Evolutionary conservation across 148 eudicot species (phyloP).

Genomic region (Rhododendron mucronatum): DNA sequence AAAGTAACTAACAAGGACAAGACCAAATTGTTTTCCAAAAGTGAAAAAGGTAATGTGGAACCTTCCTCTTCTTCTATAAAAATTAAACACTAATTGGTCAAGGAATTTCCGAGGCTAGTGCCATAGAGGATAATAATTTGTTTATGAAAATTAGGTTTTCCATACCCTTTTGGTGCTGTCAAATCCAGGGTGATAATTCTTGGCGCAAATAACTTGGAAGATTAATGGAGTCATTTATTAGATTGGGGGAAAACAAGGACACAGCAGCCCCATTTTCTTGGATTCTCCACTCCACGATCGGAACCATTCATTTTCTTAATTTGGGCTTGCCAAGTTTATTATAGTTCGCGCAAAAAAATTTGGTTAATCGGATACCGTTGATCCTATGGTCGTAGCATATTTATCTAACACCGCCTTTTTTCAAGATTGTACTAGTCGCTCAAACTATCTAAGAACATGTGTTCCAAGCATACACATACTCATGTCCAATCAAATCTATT

Average conservation of each 20-base stretch:
- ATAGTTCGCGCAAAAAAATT: background rate
- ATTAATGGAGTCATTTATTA: background rate
- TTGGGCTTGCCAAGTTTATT: background rate
- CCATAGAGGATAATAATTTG: constrained; percentile 4
- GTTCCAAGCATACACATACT: background rate
- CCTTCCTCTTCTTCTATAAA: constrained; percentile 2
- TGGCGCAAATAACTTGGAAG: background rate
- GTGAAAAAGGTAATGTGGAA: background rate
- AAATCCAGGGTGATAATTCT: constrained; percentile 14
- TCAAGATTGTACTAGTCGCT: background rate
- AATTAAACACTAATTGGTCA: constrained; percentile 12
- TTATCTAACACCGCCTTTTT: background rate
- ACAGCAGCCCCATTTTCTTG: background rate
- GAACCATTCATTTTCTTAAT: too few species aligned
- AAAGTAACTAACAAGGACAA: background rate
- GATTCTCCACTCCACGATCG: background rate
- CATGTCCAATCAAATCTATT: background rate
- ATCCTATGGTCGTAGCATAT: background rate
- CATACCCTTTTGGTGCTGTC: constrained; percentile 21
- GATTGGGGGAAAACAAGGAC: background rate
- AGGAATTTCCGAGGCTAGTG: constrained; percentile 24
- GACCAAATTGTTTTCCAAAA: background rate
- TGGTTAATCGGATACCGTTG: too few species aligned
- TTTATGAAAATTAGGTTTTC: background rate
- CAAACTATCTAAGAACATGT: background rate